These are phyloP conservation scores for Talaromyces marneffei DNA, from an alignment of 2,329 filamentous ascomycete species.

Conservation along the genomic window DNA sequence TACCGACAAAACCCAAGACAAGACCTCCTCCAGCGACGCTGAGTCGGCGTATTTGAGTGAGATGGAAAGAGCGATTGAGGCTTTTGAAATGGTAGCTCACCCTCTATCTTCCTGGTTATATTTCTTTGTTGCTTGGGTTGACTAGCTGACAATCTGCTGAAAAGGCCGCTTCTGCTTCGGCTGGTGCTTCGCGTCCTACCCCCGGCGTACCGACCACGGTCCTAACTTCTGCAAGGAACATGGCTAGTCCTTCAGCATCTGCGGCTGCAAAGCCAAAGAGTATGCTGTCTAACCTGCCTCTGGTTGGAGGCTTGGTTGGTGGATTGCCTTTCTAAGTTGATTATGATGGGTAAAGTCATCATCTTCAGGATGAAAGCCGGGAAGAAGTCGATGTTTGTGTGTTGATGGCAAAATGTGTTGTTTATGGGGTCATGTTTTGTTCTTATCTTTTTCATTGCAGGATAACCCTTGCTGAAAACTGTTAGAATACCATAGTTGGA, in stretches of 20 bases:
- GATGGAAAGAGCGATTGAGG: conserved; percentile 8
- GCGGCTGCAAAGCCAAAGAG: neutral
- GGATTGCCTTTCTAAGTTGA: neutral
- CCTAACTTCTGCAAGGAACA: neutral
- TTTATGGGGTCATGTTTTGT: neutral
- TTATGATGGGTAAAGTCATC: neutral
- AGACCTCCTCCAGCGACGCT: neutral
- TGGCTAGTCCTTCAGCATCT: conserved; percentile 2
- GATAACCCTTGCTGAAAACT: neutral
- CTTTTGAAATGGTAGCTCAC: conserved; percentile 9
- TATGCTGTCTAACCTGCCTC: conserved; percentile 5
- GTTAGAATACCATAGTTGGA: neutral
- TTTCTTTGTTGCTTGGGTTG: neutral
- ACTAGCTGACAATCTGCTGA: conserved; percentile 12
- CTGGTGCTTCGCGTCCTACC: conserved; percentile 8
- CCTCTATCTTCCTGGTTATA: neutral
- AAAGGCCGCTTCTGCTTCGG: conserved; percentile 11
- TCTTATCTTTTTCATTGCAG: neutral
- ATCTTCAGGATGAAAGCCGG: neutral
- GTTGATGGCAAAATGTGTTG: neutral
- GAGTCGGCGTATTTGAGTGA: conserved; percentile 8
- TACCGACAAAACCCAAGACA: neutral
- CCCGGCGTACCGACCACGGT: conserved; percentile 6
- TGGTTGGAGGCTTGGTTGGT: neutral
- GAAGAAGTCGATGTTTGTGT: neutral